Conservation (phyloP, 352 stramenopile genomes). For the Pythium dissotocum region DNA sequence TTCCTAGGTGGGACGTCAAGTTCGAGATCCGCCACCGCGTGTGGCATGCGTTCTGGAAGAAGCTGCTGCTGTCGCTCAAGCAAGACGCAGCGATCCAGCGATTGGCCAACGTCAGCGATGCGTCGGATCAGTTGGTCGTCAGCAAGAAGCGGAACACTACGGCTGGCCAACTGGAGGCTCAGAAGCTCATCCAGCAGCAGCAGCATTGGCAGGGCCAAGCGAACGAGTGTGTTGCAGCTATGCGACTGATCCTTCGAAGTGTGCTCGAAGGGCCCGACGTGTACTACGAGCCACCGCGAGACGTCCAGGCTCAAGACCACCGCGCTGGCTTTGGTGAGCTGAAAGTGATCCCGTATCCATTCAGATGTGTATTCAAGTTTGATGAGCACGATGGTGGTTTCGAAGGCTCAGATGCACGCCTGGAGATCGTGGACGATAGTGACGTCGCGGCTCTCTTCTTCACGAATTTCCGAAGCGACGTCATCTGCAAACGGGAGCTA, state of each 20-base stretch:
- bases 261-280: slow-evolving; percentile 49
- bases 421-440: slow-evolving; percentile 38
- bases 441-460: slow-evolving; percentile 28
- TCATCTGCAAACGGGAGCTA: slow-evolving; percentile 29
- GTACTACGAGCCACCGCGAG: slow-evolving; percentile 28
- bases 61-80: slow-evolving; percentile 31
- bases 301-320: background rate
- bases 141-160: slow-evolving; percentile 19
- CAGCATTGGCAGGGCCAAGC: slow-evolving; percentile 43
- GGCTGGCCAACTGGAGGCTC: background rate
- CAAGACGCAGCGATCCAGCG: slow-evolving; percentile 34
- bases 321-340: slow-evolving; percentile 43
- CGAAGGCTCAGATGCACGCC: slow-evolving; percentile 18
- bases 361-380: slow-evolving; percentile 43
- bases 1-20: slow-evolving; percentile 41
- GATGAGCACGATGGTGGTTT: slow-evolving; percentile 29
- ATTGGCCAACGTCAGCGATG: slow-evolving; percentile 33
- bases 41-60: slow-evolving; percentile 56
- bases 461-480: slow-evolving; percentile 37
- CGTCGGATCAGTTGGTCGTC: slow-evolving; percentile 19
- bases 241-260: slow-evolving; percentile 28
- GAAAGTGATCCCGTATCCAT: slow-evolving; percentile 45
- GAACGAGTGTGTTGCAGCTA: slow-evolving; percentile 29
- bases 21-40: slow-evolving; percentile 50
- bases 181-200: background rate